A percentile compares a stretch with the other conserved stretches of the same genome.
Evolutionary conservation across 202 grass and related monocot genomes (phyloP).

Genomic region (Tripidium arundinaceum): DNA sequence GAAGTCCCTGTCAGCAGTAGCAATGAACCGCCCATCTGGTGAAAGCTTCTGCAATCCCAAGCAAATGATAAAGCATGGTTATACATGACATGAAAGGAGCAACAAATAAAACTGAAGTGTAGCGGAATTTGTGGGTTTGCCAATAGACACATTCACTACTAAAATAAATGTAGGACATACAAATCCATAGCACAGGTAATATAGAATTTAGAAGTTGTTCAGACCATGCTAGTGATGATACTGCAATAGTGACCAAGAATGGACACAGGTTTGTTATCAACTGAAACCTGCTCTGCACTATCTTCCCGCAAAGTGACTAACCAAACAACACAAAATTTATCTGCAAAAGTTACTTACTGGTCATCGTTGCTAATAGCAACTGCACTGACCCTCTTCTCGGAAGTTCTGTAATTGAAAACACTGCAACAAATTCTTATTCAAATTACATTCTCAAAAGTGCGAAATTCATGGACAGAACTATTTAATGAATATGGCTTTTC

Average conservation of each 20-base stretch:
- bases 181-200: neutral
- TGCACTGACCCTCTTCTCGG: conserved; percentile 75
- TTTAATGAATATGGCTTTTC: neutral
- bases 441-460: neutral
- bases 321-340: conserved; percentile 90
- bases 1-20: conserved; percentile 70
- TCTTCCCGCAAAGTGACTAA: conserved; percentile 36
- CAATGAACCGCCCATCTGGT: conserved; percentile 79
- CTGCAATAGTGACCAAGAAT: conserved; percentile 89
- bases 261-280: conserved; percentile 50
- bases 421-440: conserved; percentile 14
- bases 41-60: conserved; percentile 63
- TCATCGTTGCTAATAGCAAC: conserved; percentile 61
- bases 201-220: conserved; percentile 9
- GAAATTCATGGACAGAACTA: neutral
- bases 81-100: neutral
- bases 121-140: neutral
- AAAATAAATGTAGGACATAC: conserved; percentile 6
- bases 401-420: conserved; percentile 50
- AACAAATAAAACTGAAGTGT: neutral
- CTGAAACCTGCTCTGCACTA: conserved; percentile 25
- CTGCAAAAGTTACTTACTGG: conserved; percentile 57
- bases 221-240: conserved; percentile 91
- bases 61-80: neutral
- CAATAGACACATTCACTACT: neutral